Base-by-base conservation (phyloP, 768 basidiomycete species). In the Suillus hirtellus region DNA sequence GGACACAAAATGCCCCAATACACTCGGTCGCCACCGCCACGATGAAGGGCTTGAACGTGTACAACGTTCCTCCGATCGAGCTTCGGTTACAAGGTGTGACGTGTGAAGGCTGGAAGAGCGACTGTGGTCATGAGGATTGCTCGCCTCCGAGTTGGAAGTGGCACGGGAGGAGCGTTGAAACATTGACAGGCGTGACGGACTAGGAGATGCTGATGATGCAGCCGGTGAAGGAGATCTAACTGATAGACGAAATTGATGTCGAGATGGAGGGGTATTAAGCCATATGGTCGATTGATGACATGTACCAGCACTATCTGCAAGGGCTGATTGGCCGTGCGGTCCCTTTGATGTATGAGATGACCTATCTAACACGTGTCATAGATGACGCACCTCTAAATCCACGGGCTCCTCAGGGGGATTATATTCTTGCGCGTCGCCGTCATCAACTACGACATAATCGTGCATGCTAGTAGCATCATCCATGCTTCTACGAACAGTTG, bases 1-100 rank as follows among this genome's bases (percentile, higher is more conserved):
- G 61, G 83, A 80, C 35, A 82, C 77, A 69, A 90, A 90, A 66
- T 89, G 85, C 7, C 84, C 86, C 27, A 89, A 73, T 27, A 90
- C 83, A 65, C 82, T 86, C 12, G 89, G 87, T n/a, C 86, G 81
- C 84, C 84, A 87, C 73, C 77, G 83, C 58, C 83, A 78, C 12
- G 78, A 69, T 34, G 75, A 71, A 56, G 75, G 67, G 40, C 63
- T 64, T 17, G 63, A 37, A 35, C 71, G 68, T 53, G 49, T 15
- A 24, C 63, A 67, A 37, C 67, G 67, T 34, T 37, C 34, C 37
- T 58, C 64, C 7, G 61, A 61, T 21, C 54, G 60, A 37, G 59
- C 62, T 11, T 59, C 61, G 49, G 50, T 43, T 56, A 59, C 70
- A 60, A 72, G 71, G 12, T 75, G 73, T 40, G 82, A 70, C 19